Percentiles rank a stretch among this genome's conserved stretches.
Conservation (phyloP, 2,329 filamentous ascomycete species). For the Elsinoe ampelina region DNA sequence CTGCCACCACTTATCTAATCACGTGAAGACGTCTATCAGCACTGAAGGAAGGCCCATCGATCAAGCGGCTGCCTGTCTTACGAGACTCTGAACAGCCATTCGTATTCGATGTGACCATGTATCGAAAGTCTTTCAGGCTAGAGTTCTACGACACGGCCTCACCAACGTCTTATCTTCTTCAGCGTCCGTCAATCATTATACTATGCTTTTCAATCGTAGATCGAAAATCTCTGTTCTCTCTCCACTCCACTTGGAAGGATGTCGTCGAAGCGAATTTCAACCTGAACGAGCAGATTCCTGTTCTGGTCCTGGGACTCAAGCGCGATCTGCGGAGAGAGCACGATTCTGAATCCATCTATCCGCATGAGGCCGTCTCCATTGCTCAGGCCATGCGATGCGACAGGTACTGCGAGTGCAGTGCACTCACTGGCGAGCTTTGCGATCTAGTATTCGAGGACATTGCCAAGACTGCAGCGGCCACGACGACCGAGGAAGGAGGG, state of each 20-base stretch:
- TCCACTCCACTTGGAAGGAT: constrained; percentile 37
- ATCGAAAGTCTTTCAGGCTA: constrained; percentile 45
- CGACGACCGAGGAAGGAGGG: constrained; percentile 46
- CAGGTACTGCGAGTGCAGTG: constrained; percentile 54
- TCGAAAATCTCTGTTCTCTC: constrained; percentile 40
- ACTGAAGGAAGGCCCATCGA: neutral
- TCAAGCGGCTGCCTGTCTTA: constrained; percentile 32
- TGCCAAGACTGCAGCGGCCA: constrained; percentile 48
- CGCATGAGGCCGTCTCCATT: constrained; percentile 39
- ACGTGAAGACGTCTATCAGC: constrained; percentile 21
- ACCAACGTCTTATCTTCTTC: constrained; percentile 48
- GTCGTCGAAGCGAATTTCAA: constrained; percentile 45
- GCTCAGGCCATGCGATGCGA: constrained; percentile 53
- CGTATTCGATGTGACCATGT: constrained; percentile 49
- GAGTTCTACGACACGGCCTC: constrained; percentile 49
- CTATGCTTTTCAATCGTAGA: constrained; percentile 51
- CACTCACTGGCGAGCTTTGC: constrained; percentile 51
- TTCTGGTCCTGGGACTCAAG: constrained; percentile 52
- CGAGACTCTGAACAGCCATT: constrained; percentile 51
- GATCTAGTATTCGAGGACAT: constrained; percentile 53
- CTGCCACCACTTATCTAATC: neutral
- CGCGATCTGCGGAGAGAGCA: constrained; percentile 45
- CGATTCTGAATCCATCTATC: constrained; percentile 37
- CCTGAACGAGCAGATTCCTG: constrained; percentile 42
- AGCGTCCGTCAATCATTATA: constrained; percentile 46